Base-by-base conservation (phyloP, 1,284 basidiomycete species). In the Ustanciosporium gigantosporum region DNA sequence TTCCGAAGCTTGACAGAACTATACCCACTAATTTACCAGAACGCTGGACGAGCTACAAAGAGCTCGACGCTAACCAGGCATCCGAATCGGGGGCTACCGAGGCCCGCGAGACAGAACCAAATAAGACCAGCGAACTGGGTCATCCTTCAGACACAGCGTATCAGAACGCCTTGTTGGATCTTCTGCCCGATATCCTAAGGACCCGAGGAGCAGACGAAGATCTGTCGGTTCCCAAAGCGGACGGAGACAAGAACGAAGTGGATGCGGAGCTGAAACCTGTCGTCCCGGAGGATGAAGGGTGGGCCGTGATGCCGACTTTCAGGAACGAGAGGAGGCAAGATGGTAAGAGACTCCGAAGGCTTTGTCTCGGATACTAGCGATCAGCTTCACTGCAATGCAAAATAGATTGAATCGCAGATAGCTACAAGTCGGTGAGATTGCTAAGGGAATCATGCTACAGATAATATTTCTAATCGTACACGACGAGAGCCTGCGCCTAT, bases 141-240 rank as follows among this genome's bases (percentile, higher is more conserved):
- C 52, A 51, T 25, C 66, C 62, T 3, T 41, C 50, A 13, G 69
- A 72, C 17, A 40, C 24, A 0, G 65, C 64, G 1, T 76, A 76
- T 32, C 46, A 66, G 16, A 51, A 73, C 19, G 61, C 55, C 5
- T 46, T 74, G 14, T 43, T 70, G 16, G 9, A 5, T 5, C 34
- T 64, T 14, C 31, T 64, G 0, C 53, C 59, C 6, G 2, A 13
- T 0, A 7, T 50, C 2, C 35, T 64, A 11, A 37, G 37, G 3
- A 3, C 7, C 0, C 14, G 2, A 5, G 55, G 49, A 3, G 5
- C 5, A 4, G 46, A 64, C 19, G 49, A 64, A 15, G 3, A 9
- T 0, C 17, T 21, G 2, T 41, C 19, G 8, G 52, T 47, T 13
- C 14, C 36, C 14, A 19, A 35, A 9, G 9, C 20, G 9, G 6